These are phyloP conservation scores for Cladophialophora immunda DNA, from an alignment of 2,329 filamentous ascomycete genomes.

Conservation along the genomic window DNA sequence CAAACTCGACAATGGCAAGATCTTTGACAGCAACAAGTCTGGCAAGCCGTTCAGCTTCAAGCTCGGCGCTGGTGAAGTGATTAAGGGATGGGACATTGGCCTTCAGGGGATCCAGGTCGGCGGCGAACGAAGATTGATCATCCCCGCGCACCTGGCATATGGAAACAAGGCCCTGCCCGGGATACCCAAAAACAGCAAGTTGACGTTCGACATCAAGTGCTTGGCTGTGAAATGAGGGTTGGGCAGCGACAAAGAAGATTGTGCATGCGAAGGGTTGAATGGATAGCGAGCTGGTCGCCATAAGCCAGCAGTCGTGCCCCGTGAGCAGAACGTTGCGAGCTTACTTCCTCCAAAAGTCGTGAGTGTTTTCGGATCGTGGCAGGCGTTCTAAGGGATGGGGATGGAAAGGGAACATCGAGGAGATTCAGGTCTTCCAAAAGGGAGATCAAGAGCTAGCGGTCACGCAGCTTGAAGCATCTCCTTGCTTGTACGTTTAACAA, in stretches of 20 bases:
- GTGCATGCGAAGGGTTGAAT: neutral
- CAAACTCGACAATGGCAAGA: constrained; percentile 92
- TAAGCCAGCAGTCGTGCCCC: neutral
- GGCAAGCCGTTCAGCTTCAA: constrained; percentile 97
- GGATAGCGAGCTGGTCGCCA: neutral
- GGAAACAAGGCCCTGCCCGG: constrained; percentile 82
- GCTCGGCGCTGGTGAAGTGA: constrained; percentile 92
- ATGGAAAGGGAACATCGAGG: too few relatives aligned
- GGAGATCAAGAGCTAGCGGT: too few relatives aligned
- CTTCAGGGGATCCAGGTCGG: constrained; percentile 91
- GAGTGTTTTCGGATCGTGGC: too few relatives aligned
- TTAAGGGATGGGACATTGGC: constrained; percentile 98
- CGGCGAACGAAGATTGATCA: constrained; percentile 89
- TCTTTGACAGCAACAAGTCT: constrained; percentile 95
- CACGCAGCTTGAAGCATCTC: too few relatives aligned
- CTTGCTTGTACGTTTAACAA: too few relatives aligned
- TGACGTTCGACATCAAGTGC: constrained; percentile 91
- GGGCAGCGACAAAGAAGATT: neutral
- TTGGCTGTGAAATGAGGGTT: constrained; percentile 50
- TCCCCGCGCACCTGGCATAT: constrained; percentile 88
- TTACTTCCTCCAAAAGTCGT: neutral
- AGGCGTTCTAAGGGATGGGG: too few relatives aligned
- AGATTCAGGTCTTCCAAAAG: too few relatives aligned
- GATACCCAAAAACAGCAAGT: constrained; percentile 88
- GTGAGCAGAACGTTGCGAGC: neutral